Conservation (phyloP, 164 flowering plant genomes). For the Aristolochia contorta region DNA sequence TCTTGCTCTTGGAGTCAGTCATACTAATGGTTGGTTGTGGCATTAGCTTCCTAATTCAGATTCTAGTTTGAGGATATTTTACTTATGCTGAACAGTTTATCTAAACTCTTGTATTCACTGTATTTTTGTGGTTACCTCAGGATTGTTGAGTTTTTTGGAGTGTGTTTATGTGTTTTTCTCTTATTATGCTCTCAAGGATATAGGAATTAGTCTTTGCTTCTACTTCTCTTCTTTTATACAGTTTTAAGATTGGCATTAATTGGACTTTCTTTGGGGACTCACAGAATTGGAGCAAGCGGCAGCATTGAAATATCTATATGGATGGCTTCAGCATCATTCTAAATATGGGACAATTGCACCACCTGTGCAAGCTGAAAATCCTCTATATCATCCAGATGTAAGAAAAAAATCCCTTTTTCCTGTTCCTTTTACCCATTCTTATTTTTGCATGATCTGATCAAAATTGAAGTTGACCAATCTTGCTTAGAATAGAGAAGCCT, state of each 20-base stretch:
- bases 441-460: not conserved
- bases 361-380: conserved; percentile 39
- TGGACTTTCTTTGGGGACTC: conserved; percentile 8
- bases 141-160: not conserved
- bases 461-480: not conserved
- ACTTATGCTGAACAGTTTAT: too few relatives aligned
- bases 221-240: too few relatives aligned
- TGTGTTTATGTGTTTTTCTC: too few relatives aligned
- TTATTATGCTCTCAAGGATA: too few relatives aligned
- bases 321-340: conserved; percentile 87
- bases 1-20: conserved; percentile 99
- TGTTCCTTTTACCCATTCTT: not conserved
- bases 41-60: conserved; percentile 1
- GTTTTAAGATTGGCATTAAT: not conserved
- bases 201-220: too few relatives aligned
- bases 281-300: conserved; percentile 91
- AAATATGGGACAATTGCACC: conserved; percentile 66
- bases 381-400: conserved; percentile 83
- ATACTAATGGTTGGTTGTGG: conserved; percentile 77
- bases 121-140: not conserved
- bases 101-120: too few relatives aligned
- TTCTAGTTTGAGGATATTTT: not conserved
- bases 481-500: not conserved
- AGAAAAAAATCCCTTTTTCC: conserved; percentile 11
- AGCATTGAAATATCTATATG: conserved; percentile 76